Evolutionary conservation across 2,329 filamentous ascomycete species (phyloP).

Genomic region (Penicillium sp.): DNA sequence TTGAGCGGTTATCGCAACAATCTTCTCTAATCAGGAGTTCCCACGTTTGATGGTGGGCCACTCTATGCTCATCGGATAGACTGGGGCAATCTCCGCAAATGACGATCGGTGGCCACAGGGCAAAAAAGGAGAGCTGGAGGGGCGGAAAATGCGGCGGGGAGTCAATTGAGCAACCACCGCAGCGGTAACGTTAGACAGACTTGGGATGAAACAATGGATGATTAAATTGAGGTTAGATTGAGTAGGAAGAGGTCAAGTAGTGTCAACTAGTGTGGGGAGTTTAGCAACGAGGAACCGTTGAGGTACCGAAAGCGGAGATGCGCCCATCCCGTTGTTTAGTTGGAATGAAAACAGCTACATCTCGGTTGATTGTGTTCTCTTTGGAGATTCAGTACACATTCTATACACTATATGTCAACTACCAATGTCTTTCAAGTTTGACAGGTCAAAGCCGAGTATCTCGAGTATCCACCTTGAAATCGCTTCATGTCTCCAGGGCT

Average conservation of each 20-base stretch:
- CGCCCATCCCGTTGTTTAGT: background rate
- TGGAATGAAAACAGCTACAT: conserved; percentile 3
- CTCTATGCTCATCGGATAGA: conserved; percentile 21
- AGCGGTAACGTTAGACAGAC: background rate
- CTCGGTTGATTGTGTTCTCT: too few species aligned
- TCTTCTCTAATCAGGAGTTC: conserved; percentile 1
- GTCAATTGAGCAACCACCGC: conserved; percentile 2
- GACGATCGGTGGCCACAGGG: conserved; percentile 22
- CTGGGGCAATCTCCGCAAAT: conserved; percentile 21
- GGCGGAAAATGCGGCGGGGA: conserved; percentile 16
- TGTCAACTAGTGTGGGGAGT: background rate
- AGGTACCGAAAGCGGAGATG: conserved; percentile 13
- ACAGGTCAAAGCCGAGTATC: background rate
- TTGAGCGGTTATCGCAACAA: background rate
- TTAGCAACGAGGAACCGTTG: background rate
- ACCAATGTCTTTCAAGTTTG: background rate
- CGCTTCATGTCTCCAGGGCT: background rate
- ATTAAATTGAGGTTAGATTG: background rate
- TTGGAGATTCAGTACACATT: background rate
- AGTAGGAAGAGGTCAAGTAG: background rate
- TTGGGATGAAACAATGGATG: background rate
- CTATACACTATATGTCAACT: too few species aligned
- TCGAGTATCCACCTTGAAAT: background rate
- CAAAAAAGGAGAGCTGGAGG: conserved; percentile 20
- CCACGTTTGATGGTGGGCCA: conserved; percentile 11